Base-by-base conservation (phyloP, 2,329 filamentous ascomycete genomes). In the Dactylellina sp. region DNA sequence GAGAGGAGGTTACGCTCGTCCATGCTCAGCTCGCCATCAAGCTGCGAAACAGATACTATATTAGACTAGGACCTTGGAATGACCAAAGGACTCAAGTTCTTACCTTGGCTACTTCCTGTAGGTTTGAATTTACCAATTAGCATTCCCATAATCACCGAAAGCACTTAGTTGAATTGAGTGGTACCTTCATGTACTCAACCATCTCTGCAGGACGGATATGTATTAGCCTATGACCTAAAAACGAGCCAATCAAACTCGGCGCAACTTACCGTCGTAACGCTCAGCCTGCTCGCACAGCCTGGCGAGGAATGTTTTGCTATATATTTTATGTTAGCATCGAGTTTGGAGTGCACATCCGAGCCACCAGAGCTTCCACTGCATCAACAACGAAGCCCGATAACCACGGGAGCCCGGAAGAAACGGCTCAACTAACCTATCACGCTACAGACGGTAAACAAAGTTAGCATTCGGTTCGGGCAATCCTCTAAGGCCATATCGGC, bases 261-360 rank as follows among this genome's bases (percentile, higher is more conserved):
- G 28, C 9, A 53, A 77, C 76, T 60, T 76, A 79, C 78, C 95
- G 94, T 99, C 94, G 86, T 99, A 99, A 83, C 94, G 94, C 89
- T 98, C 95, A 83, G 95, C 95, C 89, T 99, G 95, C 91, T 98
- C 95, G 88, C 95, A 98, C 83, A 99, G 93, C 86, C 95, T 90
- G 84, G 95, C 95, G 84, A 98, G 92, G 89, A 98, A 98, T 83
- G 95, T 98, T 90, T 98, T 98, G 91, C 93, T 97, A 83, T 82
- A 77, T 74, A 76, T 75, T n/a, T 24, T 40, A 47, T 3, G 70
- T 68, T 28, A 71, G 70, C 61, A 46, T 79, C 59, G 39, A 66
- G 42, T 39, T 20, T 66, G 81, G 85, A 79, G 85, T 81, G 80
- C 53, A 64, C 78, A 75, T 77, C 76, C 68, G 35, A 53, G 12